Conservation (phyloP, 208 protist species). For the Leishmania amazonensis region DNA sequence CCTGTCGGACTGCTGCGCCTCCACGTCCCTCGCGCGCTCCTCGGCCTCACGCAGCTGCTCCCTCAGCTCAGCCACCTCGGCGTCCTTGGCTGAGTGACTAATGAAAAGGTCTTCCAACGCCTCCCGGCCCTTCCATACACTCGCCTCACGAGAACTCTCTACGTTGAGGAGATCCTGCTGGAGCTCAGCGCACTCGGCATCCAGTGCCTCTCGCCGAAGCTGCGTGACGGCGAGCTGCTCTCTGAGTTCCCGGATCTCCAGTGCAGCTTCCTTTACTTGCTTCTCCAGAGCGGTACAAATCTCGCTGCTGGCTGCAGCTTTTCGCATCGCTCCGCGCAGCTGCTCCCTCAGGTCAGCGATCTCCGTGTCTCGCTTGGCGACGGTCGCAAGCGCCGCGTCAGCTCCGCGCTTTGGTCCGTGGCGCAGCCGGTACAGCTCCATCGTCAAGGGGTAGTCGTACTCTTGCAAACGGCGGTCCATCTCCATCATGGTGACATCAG, state of each 20-base stretch:
- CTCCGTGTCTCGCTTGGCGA: not conserved
- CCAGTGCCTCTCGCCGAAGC: not conserved
- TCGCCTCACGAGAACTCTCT: no score
- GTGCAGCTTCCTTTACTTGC: not conserved
- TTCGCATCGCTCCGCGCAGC: not conserved
- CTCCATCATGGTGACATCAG: not conserved
- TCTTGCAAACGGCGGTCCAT: not conserved
- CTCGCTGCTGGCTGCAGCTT: not conserved
- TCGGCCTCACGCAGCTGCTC: no score
- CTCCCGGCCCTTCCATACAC: no score
- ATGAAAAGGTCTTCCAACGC: no score
- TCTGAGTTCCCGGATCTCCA: not conserved
- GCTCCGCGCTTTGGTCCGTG: not conserved
- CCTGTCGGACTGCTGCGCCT: no score
- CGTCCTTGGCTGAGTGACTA: no score
- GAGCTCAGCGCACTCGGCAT: not conserved
- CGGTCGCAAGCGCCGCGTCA: not conserved
- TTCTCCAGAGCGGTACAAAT: not conserved
- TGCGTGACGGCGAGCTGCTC: not conserved
- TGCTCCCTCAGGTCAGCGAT: not conserved
- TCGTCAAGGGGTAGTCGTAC: not conserved
- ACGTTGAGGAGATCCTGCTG: not conserved
- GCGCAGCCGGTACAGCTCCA: not conserved
- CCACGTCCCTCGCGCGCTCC: no score
- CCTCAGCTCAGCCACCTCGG: no score